phyloP scores from a whole-genome alignment of 2,329 filamentous ascomycete genomes.

The Beauveria varroae region DNA sequence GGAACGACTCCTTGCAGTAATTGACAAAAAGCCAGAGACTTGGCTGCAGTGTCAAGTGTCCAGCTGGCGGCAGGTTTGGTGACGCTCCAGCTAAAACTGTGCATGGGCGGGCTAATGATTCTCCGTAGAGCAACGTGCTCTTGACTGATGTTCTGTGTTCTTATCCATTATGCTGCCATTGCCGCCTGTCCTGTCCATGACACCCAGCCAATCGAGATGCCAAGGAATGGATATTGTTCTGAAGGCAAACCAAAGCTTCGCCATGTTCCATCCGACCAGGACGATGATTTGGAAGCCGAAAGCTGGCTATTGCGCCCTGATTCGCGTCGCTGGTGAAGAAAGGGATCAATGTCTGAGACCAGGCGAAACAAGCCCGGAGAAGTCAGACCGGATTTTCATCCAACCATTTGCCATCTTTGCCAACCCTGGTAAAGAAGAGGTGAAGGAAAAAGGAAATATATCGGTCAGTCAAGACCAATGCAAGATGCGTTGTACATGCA shows the following conservation, averaged over 20 bases:
- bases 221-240: background rate
- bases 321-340: background rate
- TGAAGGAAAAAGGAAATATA: background rate
- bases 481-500: background rate
- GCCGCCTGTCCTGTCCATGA: background rate
- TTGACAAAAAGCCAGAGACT: background rate
- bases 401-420: background rate
- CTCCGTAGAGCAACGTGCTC: too few species aligned
- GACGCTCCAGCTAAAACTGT: background rate
- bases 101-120: too few species aligned
- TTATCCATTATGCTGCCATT: too few species aligned
- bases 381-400: background rate
- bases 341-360: conserved; percentile 4
- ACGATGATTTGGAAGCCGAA: background rate
- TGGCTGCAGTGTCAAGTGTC: background rate
- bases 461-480: background rate
- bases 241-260: background rate
- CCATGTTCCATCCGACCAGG: background rate
- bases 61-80: background rate
- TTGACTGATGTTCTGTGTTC: too few species aligned
- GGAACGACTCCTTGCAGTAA: background rate
- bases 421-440: background rate
- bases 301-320: background rate
- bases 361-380: background rate
- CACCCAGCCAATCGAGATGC: background rate